Conservation (phyloP, 2,329 filamentous ascomycete species). For the Lasiodiplodia gonubiensis region DNA sequence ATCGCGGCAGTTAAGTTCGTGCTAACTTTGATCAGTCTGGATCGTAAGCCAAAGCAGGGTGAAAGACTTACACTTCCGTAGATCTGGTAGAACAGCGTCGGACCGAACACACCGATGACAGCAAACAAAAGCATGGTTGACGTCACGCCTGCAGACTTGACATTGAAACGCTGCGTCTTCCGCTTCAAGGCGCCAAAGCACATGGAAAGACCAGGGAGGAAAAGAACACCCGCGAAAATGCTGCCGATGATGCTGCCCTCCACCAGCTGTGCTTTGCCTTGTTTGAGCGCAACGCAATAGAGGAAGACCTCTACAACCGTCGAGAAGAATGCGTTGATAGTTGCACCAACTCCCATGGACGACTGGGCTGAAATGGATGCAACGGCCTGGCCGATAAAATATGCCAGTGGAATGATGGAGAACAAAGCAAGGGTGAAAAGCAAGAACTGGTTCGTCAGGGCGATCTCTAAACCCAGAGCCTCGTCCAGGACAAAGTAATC, state of each 20-base stretch:
- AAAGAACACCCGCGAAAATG: conserved; percentile 95
- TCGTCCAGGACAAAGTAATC: conserved; percentile 84
- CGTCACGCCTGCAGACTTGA: conserved; percentile 92
- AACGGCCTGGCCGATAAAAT: conserved; percentile 98
- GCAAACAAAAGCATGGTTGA: conserved; percentile 98
- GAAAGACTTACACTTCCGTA: conserved; percentile 76
- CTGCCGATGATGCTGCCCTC: conserved; percentile 97
- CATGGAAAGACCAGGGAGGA: conserved; percentile 95
- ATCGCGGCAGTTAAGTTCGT: conserved; percentile 83
- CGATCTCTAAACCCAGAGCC: conserved; percentile 70
- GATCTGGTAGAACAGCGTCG: conserved; percentile 97
- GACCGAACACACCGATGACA: conserved; percentile 91
- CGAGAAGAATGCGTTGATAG: conserved; percentile 97
- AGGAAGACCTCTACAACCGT: conserved; percentile 97
- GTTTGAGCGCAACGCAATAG: conserved; percentile 89
- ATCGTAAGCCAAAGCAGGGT: neutral
- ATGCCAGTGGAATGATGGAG: conserved; percentile 94
- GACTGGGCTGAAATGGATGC: conserved; percentile 98
- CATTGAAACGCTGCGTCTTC: conserved; percentile 98
- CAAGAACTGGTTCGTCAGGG: conserved; percentile 81
- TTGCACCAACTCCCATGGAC: conserved; percentile 96
- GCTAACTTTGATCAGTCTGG: conserved; percentile 58
- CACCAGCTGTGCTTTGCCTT: conserved; percentile 91
- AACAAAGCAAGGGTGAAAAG: conserved; percentile 83
- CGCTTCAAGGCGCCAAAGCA: conserved; percentile 97